phyloP scores from a whole-genome alignment of 495 filamentous ascomycete genomes.

The Barbatosphaeria neglecta region DNA sequence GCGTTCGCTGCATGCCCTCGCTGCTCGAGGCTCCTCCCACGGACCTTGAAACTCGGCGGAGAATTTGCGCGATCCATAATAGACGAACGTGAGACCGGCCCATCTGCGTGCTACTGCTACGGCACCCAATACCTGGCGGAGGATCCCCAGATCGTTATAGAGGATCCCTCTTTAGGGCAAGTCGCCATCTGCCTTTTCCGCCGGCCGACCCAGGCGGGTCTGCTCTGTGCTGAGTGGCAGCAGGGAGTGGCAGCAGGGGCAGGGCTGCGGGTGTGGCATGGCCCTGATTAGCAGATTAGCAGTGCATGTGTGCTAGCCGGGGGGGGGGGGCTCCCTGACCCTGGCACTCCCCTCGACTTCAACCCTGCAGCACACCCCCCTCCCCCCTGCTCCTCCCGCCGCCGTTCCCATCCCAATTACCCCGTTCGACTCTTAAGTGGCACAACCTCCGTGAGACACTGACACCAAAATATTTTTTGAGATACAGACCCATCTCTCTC shows the following conservation, averaged over 20 bases:
- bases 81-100: constrained; percentile 5
- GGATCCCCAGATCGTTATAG: background rate
- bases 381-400: constrained; percentile 26
- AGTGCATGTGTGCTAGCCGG: background rate
- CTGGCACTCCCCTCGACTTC: background rate
- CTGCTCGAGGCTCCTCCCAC: background rate
- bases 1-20: constrained; percentile 7
- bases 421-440: constrained; percentile 31
- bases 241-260: no score
- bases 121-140: background rate
- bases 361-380: constrained; percentile 16
- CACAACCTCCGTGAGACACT: constrained; percentile 37
- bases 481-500: constrained; percentile 14
- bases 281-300: constrained; percentile 1
- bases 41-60: constrained; percentile 8
- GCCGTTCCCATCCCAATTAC: constrained; percentile 25
- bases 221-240: background rate
- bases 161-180: background rate
- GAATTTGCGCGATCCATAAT: constrained; percentile 6
- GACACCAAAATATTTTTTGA: constrained; percentile 31
- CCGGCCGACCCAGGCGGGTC: background rate
- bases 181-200: background rate
- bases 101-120: background rate
- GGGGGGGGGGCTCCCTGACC: background rate
- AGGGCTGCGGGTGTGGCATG: background rate